Conservation (phyloP, 306 rosid species). For the Glycine tomentella region DNA sequence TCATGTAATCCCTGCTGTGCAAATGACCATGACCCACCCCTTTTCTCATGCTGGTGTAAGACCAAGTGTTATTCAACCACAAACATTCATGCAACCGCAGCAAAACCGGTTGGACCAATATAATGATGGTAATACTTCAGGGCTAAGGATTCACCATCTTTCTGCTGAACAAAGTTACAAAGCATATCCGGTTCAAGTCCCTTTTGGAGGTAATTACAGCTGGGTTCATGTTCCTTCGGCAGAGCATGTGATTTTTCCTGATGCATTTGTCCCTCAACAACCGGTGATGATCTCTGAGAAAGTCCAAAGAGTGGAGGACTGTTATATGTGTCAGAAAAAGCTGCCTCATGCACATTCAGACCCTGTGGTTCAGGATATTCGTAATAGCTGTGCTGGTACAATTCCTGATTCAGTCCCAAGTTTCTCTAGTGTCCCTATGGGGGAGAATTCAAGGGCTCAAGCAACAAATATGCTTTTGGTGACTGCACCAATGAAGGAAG, state of each 20-base stretch:
- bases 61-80: constrained; percentile 65
- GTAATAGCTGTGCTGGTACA: constrained; percentile 51
- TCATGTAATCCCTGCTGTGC: constrained; percentile 67
- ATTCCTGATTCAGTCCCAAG: constrained; percentile 61
- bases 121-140: constrained; percentile 63
- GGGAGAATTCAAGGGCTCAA: constrained; percentile 61
- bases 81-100: constrained; percentile 65
- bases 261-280: constrained; percentile 64
- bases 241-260: constrained; percentile 60
- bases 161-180: constrained; percentile 77
- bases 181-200: constrained; percentile 68
- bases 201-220: constrained; percentile 68
- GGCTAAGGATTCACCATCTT: constrained; percentile 68
- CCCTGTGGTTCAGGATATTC: constrained; percentile 71
- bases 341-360: constrained; percentile 93
- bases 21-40: constrained; percentile 66
- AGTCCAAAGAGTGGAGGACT: constrained; percentile 63
- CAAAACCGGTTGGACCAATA: constrained; percentile 63
- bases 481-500: constrained; percentile 62
- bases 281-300: constrained; percentile 61
- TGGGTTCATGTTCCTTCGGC: constrained; percentile 70
- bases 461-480: constrained; percentile 57
- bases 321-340: constrained; percentile 80
- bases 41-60: constrained; percentile 63
- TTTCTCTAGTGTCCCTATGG: constrained; percentile 58